Conservation (phyloP, 108 stramenopile genomes). For the Pelagomonas calceolata region DNA sequence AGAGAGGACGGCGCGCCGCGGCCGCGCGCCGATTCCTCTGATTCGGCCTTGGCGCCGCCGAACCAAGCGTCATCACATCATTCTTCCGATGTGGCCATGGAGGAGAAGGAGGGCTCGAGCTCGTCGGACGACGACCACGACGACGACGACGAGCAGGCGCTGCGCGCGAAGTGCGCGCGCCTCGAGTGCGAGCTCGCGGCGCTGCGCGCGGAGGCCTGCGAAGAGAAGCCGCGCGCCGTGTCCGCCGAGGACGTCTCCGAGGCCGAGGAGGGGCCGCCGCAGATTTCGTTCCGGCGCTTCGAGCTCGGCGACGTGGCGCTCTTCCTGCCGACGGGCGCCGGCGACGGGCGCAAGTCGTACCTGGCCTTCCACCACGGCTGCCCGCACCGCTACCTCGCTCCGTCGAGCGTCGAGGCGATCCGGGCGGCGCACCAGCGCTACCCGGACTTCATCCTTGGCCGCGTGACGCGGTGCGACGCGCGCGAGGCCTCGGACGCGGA, state of each 20-base stretch:
- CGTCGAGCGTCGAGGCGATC: neutral
- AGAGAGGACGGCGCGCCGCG: neutral
- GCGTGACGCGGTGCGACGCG: neutral
- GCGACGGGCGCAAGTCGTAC: neutral
- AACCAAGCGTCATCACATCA: no score
- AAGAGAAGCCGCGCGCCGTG: no score
- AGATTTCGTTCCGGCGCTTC: neutral
- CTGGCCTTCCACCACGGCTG: neutral
- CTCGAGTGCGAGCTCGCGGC: neutral
- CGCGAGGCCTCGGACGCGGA: neutral
- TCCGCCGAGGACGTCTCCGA: no score
- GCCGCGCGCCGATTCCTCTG: neutral
- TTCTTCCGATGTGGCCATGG: no score
- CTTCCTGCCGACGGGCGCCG: neutral
- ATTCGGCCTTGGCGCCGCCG: neutral
- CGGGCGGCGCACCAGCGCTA: neutral
- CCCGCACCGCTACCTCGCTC: neutral
- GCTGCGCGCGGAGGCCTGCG: neutral
- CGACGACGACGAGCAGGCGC: neutral
- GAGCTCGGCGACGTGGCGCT: neutral
- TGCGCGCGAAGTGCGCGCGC: neutral
- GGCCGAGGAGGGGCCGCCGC: neutral
- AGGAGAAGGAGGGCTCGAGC: neutral
- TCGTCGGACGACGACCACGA: neutral
- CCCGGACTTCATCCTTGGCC: constrained; percentile 1